These are phyloP conservation scores for Aphanomyces stellatus DNA, from an alignment of 352 stramenopile genomes.

Conservation along the genomic window DNA sequence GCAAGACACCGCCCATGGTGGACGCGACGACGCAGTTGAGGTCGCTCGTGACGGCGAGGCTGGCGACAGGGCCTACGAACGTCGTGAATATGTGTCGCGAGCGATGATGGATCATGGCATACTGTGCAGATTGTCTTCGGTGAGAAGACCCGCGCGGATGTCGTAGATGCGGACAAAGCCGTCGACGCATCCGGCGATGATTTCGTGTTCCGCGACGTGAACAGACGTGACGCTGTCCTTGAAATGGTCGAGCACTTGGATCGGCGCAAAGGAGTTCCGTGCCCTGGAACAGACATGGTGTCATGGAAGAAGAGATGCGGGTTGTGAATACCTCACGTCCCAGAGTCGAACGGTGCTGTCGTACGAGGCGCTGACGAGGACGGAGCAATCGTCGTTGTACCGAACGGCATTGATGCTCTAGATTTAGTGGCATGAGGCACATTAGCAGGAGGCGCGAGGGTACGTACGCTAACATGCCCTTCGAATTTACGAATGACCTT, in stretches of 20 bases:
- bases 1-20: conserved; percentile 22
- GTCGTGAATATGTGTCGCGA: not conserved
- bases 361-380: conserved; percentile 80
- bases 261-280: conserved; percentile 61
- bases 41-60: conserved; percentile 62
- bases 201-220: conserved; percentile 59
- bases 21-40: conserved; percentile 59
- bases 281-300: conserved; percentile 28
- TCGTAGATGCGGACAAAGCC: conserved; percentile 80
- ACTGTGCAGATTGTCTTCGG: conserved; percentile 18
- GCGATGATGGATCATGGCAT: not conserved
- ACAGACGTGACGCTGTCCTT: conserved; percentile 85
- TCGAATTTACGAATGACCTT: conserved; percentile 85
- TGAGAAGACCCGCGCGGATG: conserved; percentile 43
- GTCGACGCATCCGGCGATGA: conserved; percentile 82
- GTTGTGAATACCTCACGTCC: conserved; percentile 44
- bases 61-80: conserved; percentile 60
- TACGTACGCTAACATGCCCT: conserved; percentile 63
- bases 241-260: conserved; percentile 82
- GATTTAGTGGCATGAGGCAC: not conserved
- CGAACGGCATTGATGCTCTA: conserved; percentile 79
- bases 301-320: not conserved
- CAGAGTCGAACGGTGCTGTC: conserved; percentile 79
- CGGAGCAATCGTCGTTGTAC: conserved; percentile 70
- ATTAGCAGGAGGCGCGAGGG: not conserved